phyloP scores from a whole-genome alignment of 2,329 filamentous ascomycete genomes.

The Hortaea sp. region DNA sequence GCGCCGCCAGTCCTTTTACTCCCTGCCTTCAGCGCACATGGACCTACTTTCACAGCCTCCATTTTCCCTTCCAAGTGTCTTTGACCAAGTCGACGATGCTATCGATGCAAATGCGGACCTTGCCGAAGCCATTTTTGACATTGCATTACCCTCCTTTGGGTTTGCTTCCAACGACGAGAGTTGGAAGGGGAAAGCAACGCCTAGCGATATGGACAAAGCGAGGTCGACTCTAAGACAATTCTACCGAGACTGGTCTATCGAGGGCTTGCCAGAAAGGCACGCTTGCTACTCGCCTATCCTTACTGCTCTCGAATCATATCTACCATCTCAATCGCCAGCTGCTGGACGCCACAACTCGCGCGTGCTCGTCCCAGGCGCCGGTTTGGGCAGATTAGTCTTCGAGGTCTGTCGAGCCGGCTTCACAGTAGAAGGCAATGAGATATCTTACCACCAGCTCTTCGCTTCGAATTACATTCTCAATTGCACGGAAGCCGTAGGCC shows the following conservation, averaged over 20 bases:
- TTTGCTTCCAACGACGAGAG: constrained; percentile 38
- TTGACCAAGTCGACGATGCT: constrained; percentile 71
- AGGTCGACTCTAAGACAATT: constrained; percentile 87
- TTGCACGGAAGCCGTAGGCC: constrained; percentile 46
- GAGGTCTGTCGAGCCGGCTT: constrained; percentile 70
- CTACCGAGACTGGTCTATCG: constrained; percentile 86
- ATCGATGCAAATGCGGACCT: constrained; percentile 83
- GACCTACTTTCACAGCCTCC: constrained; percentile 69
- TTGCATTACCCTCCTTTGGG: constrained; percentile 58
- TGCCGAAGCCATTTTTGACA: constrained; percentile 64
- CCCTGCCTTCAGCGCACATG: constrained; percentile 75
- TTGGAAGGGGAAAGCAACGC: constrained; percentile 62
- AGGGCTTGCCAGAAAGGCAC: constrained; percentile 63
- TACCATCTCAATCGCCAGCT: constrained; percentile 19
- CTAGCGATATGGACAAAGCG: constrained; percentile 77
- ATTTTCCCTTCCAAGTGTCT: constrained; percentile 70
- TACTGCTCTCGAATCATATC: constrained; percentile 47
- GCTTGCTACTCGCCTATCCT: constrained; percentile 69
- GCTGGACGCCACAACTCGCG: constrained; percentile 35
- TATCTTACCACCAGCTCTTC: constrained; percentile 93
- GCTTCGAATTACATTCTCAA: constrained; percentile 71
- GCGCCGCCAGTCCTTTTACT: constrained; percentile 86
- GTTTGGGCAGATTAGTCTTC: constrained; percentile 78
- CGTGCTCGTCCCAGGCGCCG: constrained; percentile 81
- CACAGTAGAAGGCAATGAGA: constrained; percentile 76